Conservation (phyloP, 2,329 filamentous ascomycete genomes). For the Botrytis galanthina region DNA sequence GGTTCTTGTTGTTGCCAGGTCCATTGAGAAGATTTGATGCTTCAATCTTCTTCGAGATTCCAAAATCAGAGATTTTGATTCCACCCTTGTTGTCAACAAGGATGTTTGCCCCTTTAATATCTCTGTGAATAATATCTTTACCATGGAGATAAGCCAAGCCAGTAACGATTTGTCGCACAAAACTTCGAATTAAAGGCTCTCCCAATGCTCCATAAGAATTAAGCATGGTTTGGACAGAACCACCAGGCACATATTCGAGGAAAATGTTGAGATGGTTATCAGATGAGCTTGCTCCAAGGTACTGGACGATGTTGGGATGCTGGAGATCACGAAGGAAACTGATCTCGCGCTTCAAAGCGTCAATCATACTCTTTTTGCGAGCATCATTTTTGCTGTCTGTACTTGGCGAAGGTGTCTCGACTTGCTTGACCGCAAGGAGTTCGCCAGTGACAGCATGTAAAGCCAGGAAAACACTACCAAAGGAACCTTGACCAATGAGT, state of each 20-base stretch:
- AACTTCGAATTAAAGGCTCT: conserved; percentile 91
- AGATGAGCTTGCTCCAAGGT: conserved; percentile 91
- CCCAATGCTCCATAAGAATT: conserved; percentile 95
- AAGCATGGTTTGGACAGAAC: conserved; percentile 96
- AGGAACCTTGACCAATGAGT: conserved; percentile 93
- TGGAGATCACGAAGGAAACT: conserved; percentile 88
- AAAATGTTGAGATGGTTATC: conserved; percentile 97
- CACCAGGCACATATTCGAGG: conserved; percentile 96
- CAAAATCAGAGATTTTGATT: conserved; percentile 99
- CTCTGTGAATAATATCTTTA: conserved; percentile 94
- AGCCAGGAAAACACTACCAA: conserved; percentile 92
- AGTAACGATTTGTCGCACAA: conserved; percentile 91
- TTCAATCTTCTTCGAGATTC: conserved; percentile 96
- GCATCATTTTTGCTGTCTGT: conserved; percentile 79
- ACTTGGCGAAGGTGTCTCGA: conserved; percentile 79
- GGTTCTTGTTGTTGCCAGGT: conserved; percentile 64
- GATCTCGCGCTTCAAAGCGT: conserved; percentile 95
- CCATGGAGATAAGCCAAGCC: conserved; percentile 92
- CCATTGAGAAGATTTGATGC: conserved; percentile 76
- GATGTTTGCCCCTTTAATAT: conserved; percentile 99
- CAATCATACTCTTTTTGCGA: conserved; percentile 97
- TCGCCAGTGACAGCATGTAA: conserved; percentile 95
- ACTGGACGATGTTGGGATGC: conserved; percentile 97
- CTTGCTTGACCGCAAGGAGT: conserved; percentile 97
- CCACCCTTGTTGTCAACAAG: conserved; percentile 98